phyloP scores from a whole-genome alignment of 495 filamentous ascomycete species.

The Cercophora sp. region DNA sequence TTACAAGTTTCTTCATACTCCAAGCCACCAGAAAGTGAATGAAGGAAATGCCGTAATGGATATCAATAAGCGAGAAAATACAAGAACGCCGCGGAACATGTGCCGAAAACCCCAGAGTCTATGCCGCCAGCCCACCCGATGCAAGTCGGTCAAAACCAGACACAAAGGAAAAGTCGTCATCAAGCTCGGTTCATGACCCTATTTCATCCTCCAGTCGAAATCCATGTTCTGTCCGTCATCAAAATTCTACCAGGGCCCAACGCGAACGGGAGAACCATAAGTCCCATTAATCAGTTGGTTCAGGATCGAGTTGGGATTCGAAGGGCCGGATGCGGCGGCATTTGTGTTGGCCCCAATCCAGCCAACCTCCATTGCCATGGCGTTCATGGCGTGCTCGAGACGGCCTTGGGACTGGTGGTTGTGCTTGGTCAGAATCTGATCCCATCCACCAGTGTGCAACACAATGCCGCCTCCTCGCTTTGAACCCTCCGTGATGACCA shows the following conservation, averaged over 20 bases:
- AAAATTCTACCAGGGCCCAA: conserved; percentile 61
- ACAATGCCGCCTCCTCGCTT: conserved; percentile 89
- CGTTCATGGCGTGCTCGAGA: conserved; percentile 73
- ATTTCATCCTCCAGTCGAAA: background rate
- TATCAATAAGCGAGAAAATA: conserved; percentile 8
- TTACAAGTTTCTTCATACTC: too few species aligned
- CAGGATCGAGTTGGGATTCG: conserved; percentile 62
- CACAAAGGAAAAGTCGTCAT: conserved; percentile 8
- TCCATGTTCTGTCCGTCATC: background rate
- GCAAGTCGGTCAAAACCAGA: background rate
- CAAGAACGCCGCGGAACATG: conserved; percentile 4
- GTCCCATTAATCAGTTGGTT: conserved; percentile 77
- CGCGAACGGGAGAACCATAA: conserved; percentile 70
- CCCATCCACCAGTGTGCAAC: conserved; percentile 90
- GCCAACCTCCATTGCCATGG: conserved; percentile 66
- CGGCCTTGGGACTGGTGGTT: conserved; percentile 82
- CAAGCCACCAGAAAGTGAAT: too few species aligned
- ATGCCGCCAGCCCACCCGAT: conserved; percentile 16
- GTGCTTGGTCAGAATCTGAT: conserved; percentile 81
- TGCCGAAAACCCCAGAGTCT: conserved; percentile 12
- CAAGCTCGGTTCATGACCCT: background rate
- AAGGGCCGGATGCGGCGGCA: conserved; percentile 38
- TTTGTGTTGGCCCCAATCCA: conserved; percentile 62
- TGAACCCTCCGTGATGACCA: conserved; percentile 86
- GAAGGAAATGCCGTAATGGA: too few species aligned